Conservation (phyloP, 106 monocot genomes). For the Acorus calamus region DNA sequence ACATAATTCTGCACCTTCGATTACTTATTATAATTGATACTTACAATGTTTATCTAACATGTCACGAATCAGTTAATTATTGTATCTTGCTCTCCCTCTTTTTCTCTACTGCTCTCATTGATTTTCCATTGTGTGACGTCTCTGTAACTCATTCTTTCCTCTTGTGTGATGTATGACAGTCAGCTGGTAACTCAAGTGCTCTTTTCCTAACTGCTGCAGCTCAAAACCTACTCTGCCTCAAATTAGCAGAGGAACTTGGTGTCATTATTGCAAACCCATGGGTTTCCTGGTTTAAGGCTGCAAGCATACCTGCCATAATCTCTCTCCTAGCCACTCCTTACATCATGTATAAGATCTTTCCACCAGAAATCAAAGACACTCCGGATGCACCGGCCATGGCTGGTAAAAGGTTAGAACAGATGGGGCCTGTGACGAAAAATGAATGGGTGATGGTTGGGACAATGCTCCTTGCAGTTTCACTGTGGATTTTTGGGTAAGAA, state of each 20-base stretch:
- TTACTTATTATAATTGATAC: too few species aligned
- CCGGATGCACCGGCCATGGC: constrained; percentile 87
- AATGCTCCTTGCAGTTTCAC: constrained; percentile 83
- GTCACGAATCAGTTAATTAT: neutral
- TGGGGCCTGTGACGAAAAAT: constrained; percentile 84
- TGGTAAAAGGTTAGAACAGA: constrained; percentile 62
- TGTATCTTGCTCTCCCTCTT: neutral
- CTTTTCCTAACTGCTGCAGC: constrained; percentile 94
- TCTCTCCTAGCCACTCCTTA: constrained; percentile 79
- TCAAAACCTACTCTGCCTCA: constrained; percentile 89
- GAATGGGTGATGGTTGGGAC: constrained; percentile 89
- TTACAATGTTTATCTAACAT: neutral
- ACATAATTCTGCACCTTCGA: neutral
- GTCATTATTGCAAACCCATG: constrained; percentile 77
- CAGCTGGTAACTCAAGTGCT: constrained; percentile 89
- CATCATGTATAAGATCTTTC: constrained; percentile 78
- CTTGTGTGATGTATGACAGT: constrained; percentile 40
- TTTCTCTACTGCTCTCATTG: neutral
- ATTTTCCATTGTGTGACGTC: neutral
- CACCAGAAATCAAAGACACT: constrained; percentile 82
- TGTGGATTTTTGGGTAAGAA: constrained; percentile 91
- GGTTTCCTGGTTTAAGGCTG: constrained; percentile 86
- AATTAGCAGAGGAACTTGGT: constrained; percentile 91
- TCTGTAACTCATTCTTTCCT: constrained; percentile 5
- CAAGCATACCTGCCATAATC: constrained; percentile 86